A percentile compares a stretch with the other conserved stretches of the same genome.
Conservation (phyloP, 2,329 filamentous ascomycete genomes). For the Cercospora beticola region DNA sequence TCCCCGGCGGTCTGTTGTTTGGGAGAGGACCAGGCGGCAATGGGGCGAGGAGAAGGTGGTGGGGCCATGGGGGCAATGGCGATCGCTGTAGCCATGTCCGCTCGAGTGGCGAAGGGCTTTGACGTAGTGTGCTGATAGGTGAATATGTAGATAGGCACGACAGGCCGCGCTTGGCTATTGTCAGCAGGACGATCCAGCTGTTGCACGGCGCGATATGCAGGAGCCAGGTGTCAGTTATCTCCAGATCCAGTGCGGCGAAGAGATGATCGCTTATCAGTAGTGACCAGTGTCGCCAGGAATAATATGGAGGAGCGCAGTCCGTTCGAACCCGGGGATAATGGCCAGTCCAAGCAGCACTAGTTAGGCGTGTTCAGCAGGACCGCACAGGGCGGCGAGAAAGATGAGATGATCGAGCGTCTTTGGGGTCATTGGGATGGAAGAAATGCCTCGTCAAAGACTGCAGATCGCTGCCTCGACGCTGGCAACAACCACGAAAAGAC, state of each 20-base stretch:
- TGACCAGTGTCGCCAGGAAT: constrained; percentile 7
- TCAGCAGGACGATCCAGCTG: constrained; percentile 10
- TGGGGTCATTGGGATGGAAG: constrained; percentile 36
- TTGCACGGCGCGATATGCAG: constrained; percentile 20
- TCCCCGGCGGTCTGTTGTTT: constrained; percentile 39
- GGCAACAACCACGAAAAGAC: neutral
- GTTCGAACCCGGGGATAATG: neutral
- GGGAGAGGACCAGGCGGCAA: constrained; percentile 47
- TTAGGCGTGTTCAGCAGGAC: constrained; percentile 28
- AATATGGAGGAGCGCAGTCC: constrained; percentile 8
- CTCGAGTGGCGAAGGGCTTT: constrained; percentile 18
- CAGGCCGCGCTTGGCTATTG: constrained; percentile 17
- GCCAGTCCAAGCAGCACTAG: neutral
- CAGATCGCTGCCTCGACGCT: neutral
- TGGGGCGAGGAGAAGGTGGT: constrained; percentile 47
- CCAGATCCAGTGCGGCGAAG: constrained; percentile 8
- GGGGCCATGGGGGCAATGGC: constrained; percentile 49
- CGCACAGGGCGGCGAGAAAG: constrained; percentile 36
- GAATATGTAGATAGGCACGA: constrained; percentile 22
- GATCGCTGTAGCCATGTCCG: constrained; percentile 48
- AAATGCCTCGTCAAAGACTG: neutral
- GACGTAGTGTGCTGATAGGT: constrained; percentile 23
- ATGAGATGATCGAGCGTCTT: constrained; percentile 38
- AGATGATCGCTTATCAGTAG: constrained; percentile 23
- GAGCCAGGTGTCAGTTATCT: constrained; percentile 20